These are phyloP conservation scores for Solanum paucissectum DNA, from an alignment of 257 asterid genomes.

Conservation along the genomic window DNA sequence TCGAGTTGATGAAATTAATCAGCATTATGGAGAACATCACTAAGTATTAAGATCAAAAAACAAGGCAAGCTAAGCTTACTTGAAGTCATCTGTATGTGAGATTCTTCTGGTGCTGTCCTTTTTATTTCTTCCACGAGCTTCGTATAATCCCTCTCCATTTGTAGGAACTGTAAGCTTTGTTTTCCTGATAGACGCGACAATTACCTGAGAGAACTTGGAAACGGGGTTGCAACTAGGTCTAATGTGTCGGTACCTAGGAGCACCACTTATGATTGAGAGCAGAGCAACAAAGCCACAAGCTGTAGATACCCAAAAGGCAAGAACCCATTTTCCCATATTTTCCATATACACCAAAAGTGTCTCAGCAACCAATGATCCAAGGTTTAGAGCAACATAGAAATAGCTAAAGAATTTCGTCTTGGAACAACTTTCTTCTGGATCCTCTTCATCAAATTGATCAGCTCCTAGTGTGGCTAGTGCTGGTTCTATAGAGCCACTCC, in stretches of 20 bases:
- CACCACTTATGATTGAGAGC: constrained; percentile 40
- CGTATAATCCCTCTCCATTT: constrained; percentile 48
- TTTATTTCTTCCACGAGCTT: constrained; percentile 25
- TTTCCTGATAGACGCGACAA: constrained; percentile 58
- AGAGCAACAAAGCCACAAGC: constrained; percentile 50
- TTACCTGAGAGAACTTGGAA: constrained; percentile 54
- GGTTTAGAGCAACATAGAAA: constrained; percentile 62
- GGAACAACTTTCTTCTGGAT: constrained; percentile 45
- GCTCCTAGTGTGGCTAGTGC: constrained; percentile 80
- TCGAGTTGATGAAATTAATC: background rate
- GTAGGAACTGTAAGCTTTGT: constrained; percentile 26
- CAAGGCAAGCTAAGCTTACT: constrained; percentile 24
- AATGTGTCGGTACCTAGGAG: constrained; percentile 40
- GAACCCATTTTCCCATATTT: constrained; percentile 55
- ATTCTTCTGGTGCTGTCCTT: constrained; percentile 34
- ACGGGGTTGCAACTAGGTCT: constrained; percentile 60
- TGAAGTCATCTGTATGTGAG: constrained; percentile 49
- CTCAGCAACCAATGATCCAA: constrained; percentile 73
- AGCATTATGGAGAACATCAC: background rate
- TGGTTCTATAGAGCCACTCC: constrained; percentile 87
- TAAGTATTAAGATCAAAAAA: background rate
- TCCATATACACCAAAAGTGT: constrained; percentile 55
- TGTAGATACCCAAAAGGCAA: constrained; percentile 86
- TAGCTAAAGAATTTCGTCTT: constrained; percentile 57
- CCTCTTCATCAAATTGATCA: constrained; percentile 76